These are phyloP conservation scores for Coniochaeta hoffmannii DNA, from an alignment of 2,329 filamentous ascomycete species.

Conservation along the genomic window DNA sequence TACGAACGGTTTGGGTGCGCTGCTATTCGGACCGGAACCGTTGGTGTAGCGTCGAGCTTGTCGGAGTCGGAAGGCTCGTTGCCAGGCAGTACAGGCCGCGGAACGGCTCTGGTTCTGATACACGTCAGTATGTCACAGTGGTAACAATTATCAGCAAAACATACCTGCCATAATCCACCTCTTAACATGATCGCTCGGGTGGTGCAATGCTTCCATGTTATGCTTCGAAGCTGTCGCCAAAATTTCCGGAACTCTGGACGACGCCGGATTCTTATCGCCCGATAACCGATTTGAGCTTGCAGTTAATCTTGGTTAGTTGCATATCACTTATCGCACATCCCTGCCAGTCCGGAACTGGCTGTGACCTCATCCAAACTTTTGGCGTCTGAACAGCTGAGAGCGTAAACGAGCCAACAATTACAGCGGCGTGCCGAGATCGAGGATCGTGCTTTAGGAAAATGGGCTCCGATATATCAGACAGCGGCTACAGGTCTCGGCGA, in stretches of 20 bases:
- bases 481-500: conserved; percentile 8
- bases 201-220: background rate
- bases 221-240: background rate
- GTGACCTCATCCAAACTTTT: conserved; percentile 2
- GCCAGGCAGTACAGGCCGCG: conserved; percentile 15
- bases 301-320: background rate
- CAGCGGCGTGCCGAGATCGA: background rate
- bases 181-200: conserved; percentile 30
- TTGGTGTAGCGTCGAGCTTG: background rate
- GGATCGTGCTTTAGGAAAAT: conserved; percentile 5
- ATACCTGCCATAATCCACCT: conserved; percentile 32
- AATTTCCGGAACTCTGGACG: background rate
- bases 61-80: background rate
- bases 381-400: background rate
- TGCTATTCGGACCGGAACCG: background rate
- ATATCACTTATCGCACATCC: background rate
- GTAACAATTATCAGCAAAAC: conserved; percentile 3
- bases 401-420: background rate
- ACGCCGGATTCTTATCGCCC: background rate
- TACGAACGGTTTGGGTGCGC: background rate
- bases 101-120: conserved; percentile 15
- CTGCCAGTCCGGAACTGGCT: background rate
- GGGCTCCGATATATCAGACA: conserved; percentile 9
- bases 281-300: background rate
- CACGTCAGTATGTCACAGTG: background rate